These are phyloP conservation scores for Agrocybe pediades DNA, from an alignment of 768 basidiomycete species.

Conservation along the genomic window DNA sequence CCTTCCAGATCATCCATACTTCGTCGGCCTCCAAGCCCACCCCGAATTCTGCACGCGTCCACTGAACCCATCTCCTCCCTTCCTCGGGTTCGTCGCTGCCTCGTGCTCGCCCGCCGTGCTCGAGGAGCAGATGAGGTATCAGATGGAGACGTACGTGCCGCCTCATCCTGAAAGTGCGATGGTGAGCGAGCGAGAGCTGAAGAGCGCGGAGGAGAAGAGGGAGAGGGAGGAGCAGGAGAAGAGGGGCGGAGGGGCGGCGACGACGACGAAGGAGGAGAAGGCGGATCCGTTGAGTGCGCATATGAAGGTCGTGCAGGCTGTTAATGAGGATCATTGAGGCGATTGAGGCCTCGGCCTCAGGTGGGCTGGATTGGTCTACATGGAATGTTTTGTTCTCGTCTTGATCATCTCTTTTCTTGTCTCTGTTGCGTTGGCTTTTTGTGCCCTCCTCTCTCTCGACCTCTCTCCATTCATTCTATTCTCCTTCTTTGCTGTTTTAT, in stretches of 20 bases:
- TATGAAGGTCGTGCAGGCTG: conserved; percentile 14
- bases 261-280: not conserved
- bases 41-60: conserved; percentile 99
- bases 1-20: conserved; percentile 87
- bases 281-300: conserved; percentile 5
- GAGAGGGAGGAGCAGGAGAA: conserved; percentile 3
- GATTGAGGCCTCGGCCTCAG: too few species aligned
- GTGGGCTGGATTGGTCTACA: too few species aligned
- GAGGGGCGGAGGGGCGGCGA: not conserved
- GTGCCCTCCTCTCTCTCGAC: not conserved
- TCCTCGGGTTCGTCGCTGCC: conserved; percentile 94
- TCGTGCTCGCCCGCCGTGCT: conserved; percentile 55
- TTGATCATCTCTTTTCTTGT: not conserved
- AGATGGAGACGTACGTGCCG: conserved; percentile 61
- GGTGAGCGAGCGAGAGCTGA: conserved; percentile 66
- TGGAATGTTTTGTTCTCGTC: not conserved
- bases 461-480: not conserved
- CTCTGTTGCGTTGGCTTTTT: not conserved
- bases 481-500: too few species aligned
- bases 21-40: conserved; percentile 92
- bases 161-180: conserved; percentile 78
- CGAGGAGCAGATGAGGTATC: conserved; percentile 70
- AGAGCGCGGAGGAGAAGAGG: conserved; percentile 21
- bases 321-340: conserved; percentile 13
- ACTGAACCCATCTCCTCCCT: conserved; percentile 94